Percentiles rank a stretch among this genome's conserved stretches.
phyloP scores from a whole-genome alignment of 805 yeast species.

The Wickerhamomyces sydowiorum region DNA sequence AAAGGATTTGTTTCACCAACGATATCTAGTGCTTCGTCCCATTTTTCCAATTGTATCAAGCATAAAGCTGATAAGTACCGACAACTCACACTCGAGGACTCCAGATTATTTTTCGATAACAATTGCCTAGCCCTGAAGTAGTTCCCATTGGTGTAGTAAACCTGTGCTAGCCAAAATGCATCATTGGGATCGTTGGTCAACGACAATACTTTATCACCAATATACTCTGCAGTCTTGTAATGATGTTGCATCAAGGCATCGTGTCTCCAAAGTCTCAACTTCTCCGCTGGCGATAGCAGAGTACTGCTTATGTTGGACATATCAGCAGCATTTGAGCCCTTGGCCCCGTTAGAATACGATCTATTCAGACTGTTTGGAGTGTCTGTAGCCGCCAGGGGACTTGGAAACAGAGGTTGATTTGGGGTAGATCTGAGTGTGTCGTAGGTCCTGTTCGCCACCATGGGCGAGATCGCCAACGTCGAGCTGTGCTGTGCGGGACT shows the following conservation, averaged over 20 bases:
- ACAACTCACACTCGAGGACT: constrained; percentile 59
- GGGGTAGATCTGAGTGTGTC: constrained; percentile 44
- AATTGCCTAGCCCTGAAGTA: constrained; percentile 75
- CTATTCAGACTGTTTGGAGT: not conserved
- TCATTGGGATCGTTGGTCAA: constrained; percentile 86
- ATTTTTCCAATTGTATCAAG: constrained; percentile 60
- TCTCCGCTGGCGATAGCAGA: constrained; percentile 65
- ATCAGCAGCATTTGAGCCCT: not conserved
- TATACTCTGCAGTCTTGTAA: constrained; percentile 79
- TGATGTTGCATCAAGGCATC: constrained; percentile 92
- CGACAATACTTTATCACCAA: constrained; percentile 86
- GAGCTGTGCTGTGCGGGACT: constrained; percentile 62
- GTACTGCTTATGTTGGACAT: not conserved
- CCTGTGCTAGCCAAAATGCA: constrained; percentile 96
- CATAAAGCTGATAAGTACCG: constrained; percentile 76
- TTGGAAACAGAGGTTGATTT: constrained; percentile 32
- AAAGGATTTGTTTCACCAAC: constrained; percentile 83
- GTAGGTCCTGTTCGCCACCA: constrained; percentile 30
- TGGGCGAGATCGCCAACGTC: constrained; percentile 68
- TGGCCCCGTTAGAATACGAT: not conserved
- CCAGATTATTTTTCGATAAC: constrained; percentile 51
- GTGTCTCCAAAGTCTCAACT: constrained; percentile 85
- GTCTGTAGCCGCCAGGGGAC: constrained; percentile 28
- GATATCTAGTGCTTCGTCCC: constrained; percentile 86
- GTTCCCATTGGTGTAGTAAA: constrained; percentile 68